Percentiles rank a stretch among this genome's conserved stretches.
phyloP scores from a whole-genome alignment of 177 flowering plant genomes.

The Vitis hybrid region DNA sequence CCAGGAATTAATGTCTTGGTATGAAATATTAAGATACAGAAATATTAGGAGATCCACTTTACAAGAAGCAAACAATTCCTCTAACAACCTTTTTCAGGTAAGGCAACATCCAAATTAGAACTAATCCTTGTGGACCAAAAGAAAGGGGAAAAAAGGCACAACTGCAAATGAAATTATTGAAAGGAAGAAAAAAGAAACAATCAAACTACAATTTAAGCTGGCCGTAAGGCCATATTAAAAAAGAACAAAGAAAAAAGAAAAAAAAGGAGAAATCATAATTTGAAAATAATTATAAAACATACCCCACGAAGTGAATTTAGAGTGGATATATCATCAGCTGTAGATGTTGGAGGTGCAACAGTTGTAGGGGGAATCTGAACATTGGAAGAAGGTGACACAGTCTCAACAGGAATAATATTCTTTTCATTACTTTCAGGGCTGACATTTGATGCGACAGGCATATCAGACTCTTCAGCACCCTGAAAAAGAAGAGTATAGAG shows the following conservation, averaged over 20 bases:
- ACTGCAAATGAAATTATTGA: not conserved
- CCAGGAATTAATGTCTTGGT: no score
- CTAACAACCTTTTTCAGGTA: no score
- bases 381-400: slow-evolving; percentile 48
- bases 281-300: slow-evolving; percentile 2
- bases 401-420: slow-evolving; percentile 37
- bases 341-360: slow-evolving; percentile 37
- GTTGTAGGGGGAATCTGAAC: slow-evolving; percentile 36
- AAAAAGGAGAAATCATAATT: slow-evolving; percentile 19
- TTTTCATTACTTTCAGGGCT: slow-evolving; percentile 50
- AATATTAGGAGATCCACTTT: not conserved
- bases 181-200: not conserved
- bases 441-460: slow-evolving; percentile 38
- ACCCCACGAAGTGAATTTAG: slow-evolving; percentile 87
- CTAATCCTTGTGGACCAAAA: not conserved
- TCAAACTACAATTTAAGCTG: no score
- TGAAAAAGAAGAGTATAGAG: slow-evolving; percentile 23
- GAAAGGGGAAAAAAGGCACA: not conserved
- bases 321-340: slow-evolving; percentile 58
- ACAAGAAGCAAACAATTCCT: not conserved
- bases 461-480: slow-evolving; percentile 67
- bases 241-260: not conserved
- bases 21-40: not conserved
- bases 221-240: not conserved
- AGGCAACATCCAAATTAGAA: no score